phyloP scores from a whole-genome alignment of 257 asterid species.

The Nicotiana benthamiana region DNA sequence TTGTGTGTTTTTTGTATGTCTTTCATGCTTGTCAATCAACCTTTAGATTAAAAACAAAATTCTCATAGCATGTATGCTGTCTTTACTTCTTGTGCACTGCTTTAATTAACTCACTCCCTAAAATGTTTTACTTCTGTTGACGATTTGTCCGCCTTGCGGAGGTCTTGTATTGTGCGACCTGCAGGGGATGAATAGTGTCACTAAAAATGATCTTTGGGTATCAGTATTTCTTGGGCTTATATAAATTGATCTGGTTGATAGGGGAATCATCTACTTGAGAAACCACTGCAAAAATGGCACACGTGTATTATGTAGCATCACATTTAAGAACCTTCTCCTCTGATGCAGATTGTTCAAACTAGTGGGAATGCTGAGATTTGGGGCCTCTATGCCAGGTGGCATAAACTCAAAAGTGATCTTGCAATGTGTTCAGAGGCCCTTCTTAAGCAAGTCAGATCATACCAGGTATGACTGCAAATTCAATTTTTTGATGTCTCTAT shows the following conservation, averaged over 20 bases:
- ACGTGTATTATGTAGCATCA: background rate
- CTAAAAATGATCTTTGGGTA: background rate
- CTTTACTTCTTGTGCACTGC: background rate
- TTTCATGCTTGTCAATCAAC: too few relatives aligned
- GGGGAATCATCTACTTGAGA: background rate
- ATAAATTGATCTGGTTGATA: background rate
- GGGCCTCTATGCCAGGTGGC: slow-evolving; percentile 91
- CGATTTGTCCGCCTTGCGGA: background rate
- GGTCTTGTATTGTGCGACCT: background rate
- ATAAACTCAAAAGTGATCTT: slow-evolving; percentile 75
- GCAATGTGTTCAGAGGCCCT: slow-evolving; percentile 89
- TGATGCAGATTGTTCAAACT: slow-evolving; percentile 45
- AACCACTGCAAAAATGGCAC: slow-evolving; percentile 4
- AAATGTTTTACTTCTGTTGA: background rate
- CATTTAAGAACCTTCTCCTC: background rate
- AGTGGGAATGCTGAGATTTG: slow-evolving; percentile 59
- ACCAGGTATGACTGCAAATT: slow-evolving; percentile 25
- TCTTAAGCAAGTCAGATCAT: slow-evolving; percentile 83
- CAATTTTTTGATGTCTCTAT: background rate
- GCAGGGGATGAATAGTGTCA: background rate
- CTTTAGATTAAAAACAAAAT: background rate
- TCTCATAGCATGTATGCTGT: background rate
- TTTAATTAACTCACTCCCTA: background rate
- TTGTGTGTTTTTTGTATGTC: background rate
- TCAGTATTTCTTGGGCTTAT: background rate